Conservation (phyloP, 202 grass and related monocot species). For the Setaria italica region DNA sequence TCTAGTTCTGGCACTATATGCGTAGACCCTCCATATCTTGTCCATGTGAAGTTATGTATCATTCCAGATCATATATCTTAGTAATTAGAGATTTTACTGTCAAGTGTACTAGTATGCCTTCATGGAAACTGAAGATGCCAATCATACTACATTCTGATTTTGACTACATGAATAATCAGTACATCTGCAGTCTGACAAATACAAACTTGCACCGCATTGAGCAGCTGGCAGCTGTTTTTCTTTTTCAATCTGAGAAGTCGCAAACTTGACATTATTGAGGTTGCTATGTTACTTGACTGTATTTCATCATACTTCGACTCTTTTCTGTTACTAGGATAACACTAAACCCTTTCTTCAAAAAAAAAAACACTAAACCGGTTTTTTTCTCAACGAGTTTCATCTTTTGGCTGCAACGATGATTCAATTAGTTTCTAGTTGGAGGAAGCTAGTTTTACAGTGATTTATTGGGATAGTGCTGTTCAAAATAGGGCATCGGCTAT, state of each 20-base stretch:
- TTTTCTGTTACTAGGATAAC: slow-evolving; percentile 25
- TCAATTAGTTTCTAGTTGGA: slow-evolving; percentile 12
- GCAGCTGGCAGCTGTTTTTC: not conserved
- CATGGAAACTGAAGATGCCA: slow-evolving; percentile 1
- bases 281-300: slow-evolving; percentile 1
- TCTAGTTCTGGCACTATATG: slow-evolving; percentile 3
- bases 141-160: slow-evolving; percentile 7
- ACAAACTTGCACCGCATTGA: slow-evolving; percentile 9
- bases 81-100: not conserved
- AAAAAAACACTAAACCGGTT: slow-evolving; percentile 8
- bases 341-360: not conserved
- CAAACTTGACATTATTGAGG: slow-evolving; percentile 24
- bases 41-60: slow-evolving; percentile 25
- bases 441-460: slow-evolving; percentile 32
- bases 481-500: not conserved
- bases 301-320: slow-evolving; percentile 25
- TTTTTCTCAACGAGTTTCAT: slow-evolving; percentile 7
- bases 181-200: slow-evolving; percentile 16
- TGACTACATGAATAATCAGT: slow-evolving; percentile 11
- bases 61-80: slow-evolving; percentile 4
- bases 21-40: slow-evolving; percentile 29
- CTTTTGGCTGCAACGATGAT: not conserved
- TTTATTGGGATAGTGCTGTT: slow-evolving; percentile 1
- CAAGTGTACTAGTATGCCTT: slow-evolving; percentile 6
- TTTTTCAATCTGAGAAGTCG: slow-evolving; percentile 5